Conservation (phyloP, 2,329 filamentous ascomycete species). For the Clonostachys sp. region DNA sequence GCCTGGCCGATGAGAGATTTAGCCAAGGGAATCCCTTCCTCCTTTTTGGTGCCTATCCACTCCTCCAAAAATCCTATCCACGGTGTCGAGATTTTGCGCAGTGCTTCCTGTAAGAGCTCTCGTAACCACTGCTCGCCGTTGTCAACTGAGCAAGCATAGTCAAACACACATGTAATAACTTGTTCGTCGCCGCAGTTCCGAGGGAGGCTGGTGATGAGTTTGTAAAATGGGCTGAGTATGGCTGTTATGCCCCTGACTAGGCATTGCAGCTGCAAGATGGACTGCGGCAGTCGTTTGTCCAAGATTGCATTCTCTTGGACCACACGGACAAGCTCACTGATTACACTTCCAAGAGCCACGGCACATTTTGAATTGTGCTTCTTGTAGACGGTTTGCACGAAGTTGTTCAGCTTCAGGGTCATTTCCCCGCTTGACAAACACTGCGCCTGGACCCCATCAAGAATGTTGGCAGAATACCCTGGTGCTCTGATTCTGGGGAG, state of each 20-base stretch:
- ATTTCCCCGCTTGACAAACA: conserved; percentile 44
- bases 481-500: conserved; percentile 45
- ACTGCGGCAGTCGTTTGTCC: conserved; percentile 32
- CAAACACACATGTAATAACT: conserved; percentile 57
- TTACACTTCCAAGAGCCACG: conserved; percentile 46
- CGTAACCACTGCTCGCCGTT: conserved; percentile 58
- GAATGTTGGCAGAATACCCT: conserved; percentile 47
- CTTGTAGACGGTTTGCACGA: conserved; percentile 40
- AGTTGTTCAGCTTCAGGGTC: conserved; percentile 37
- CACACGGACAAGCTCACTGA: conserved; percentile 40
- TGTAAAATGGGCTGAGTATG: conserved; percentile 46
- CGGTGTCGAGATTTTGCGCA: conserved; percentile 57
- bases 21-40: conserved; percentile 48
- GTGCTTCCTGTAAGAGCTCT: conserved; percentile 61
- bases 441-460: conserved; percentile 38
- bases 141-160: conserved; percentile 58
- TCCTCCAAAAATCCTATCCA: conserved; percentile 65
- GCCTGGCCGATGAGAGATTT: conserved; percentile 36
- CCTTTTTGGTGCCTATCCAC: conserved; percentile 68
- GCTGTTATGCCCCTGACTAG: conserved; percentile 38
- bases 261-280: conserved; percentile 48
- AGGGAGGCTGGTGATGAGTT: conserved; percentile 42
- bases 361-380: conserved; percentile 36
- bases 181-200: conserved; percentile 49
- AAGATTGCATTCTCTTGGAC: conserved; percentile 44